Base-by-base conservation (phyloP, 495 filamentous ascomycete genomes). In the Annulohypoxylon nitens region DNA sequence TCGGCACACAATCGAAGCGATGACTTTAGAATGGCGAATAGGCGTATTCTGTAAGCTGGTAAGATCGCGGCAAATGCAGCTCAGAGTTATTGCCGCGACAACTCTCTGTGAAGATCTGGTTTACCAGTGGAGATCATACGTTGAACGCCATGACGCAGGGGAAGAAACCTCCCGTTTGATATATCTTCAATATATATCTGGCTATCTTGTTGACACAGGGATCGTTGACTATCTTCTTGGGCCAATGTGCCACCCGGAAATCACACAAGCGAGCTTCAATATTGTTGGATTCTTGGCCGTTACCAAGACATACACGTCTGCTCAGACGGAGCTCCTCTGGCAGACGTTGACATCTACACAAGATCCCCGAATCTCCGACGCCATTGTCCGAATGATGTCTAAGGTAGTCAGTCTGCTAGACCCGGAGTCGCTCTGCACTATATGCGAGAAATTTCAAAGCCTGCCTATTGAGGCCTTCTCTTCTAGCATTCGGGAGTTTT, bases 261-360 rank as follows among this genome's bases (percentile, higher is more conserved):
- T 99, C 65, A 97, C 97, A 51, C 85, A 83, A 47, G 88, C 93
- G 69, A 92, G 92, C 76, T 86, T 86, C 66, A 97, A 98, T 64
- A 92, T 98, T 61, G 84, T 97, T 45, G 92, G 92, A 0, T 98
- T 97, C 68, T 85, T 98, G 54, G 86, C 93, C n/a, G 92, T 96
- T 43, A 97, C 93, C 0, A 80, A 83, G 36, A 90, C 87, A 3
- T 97, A 96, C 76, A 89, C 88, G 7, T 74, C 88, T n/a, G 74
- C 81, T 12, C 91, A 95, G 70, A 92, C 92, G 3, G 92, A 98
- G 72, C 85, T 88, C 10, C 88, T 98, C 51, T 99, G 97, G 96
- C 89, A 91, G 61, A 91, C 93, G 0, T 87, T 97, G 20, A 90
- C 89, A 2, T 90, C 91, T 26, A 96, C 93, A 62, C 93, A 92